Evolutionary conservation across 2,329 filamentous ascomycete species (phyloP).

Genomic region (Tolypocladium paradoxum): DNA sequence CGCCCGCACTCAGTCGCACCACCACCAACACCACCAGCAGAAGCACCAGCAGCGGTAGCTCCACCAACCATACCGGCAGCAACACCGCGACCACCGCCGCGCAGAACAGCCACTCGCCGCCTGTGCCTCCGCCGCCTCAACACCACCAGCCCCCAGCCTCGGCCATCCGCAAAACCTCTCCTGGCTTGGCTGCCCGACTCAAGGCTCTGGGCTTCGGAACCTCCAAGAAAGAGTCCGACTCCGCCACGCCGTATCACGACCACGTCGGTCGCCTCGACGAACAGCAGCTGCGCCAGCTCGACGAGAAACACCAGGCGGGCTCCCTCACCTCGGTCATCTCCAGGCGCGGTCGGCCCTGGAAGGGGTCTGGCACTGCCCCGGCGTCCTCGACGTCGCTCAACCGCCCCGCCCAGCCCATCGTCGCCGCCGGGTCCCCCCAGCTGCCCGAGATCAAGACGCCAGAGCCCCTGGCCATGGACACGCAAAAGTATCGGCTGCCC

Average conservation of each 20-base stretch:
- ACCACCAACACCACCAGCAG: constrained; percentile 1
- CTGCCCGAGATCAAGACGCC: constrained; percentile 42
- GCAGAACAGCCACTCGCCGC: constrained; percentile 2
- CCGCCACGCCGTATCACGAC: constrained; percentile 22
- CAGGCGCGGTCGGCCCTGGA: constrained; percentile 63
- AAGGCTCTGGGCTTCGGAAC: constrained; percentile 53
- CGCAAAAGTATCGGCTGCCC: constrained; percentile 62
- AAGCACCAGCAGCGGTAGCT: constrained; percentile 3
- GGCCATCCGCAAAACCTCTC: constrained; percentile 46
- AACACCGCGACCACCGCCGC: not conserved
- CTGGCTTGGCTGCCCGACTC: constrained; percentile 52
- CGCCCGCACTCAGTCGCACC: constrained; percentile 5
- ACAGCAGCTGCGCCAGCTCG: constrained; percentile 57
- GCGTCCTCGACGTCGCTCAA: constrained; percentile 17
- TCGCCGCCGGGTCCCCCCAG: constrained; percentile 20
- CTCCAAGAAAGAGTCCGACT: constrained; percentile 23
- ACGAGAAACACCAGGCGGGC: constrained; percentile 52
- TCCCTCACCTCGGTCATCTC: constrained; percentile 41
- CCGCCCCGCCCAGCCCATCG: constrained; percentile 10
- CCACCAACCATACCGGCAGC: not conserved
- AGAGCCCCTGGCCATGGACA: constrained; percentile 53
- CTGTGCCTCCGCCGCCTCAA: constrained; percentile 8
- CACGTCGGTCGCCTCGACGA: constrained; percentile 59
- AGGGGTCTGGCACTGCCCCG: constrained; percentile 40
- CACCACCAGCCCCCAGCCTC: constrained; percentile 15